A percentile compares a stretch with the other conserved stretches of the same genome.
phyloP scores from a whole-genome alignment of 192 early-diverging fungal genomes.

The Paraglomus occultum region DNA sequence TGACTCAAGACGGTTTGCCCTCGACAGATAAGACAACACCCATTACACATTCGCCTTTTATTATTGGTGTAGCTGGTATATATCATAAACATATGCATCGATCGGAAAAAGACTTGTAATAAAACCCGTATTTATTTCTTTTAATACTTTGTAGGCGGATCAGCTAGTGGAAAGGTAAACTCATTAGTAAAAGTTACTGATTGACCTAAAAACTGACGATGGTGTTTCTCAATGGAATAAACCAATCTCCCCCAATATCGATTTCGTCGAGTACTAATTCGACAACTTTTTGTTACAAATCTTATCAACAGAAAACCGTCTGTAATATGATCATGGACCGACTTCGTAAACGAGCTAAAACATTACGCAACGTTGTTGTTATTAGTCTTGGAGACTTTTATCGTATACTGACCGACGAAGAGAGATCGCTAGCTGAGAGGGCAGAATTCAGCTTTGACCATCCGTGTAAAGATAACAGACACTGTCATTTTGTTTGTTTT shows the following conservation, averaged over 20 bases:
- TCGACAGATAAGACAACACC: too few relatives aligned
- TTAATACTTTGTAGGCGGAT: too few relatives aligned
- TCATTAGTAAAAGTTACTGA: not conserved
- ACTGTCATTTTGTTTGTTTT: too few relatives aligned
- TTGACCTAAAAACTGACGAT: not conserved
- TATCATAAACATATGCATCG: too few relatives aligned
- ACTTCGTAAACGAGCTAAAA: conserved; percentile 31
- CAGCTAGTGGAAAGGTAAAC: conserved; percentile 47
- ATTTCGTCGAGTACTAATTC: not conserved
- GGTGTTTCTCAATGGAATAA: too few relatives aligned
- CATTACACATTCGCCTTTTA: conserved; percentile 36
- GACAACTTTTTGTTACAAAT: not conserved
- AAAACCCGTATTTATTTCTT: too few relatives aligned
- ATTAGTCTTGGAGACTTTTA: conserved; percentile 63
- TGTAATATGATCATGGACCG: conserved; percentile 42
- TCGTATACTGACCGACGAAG: conserved; percentile 46
- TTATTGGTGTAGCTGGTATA: conserved; percentile 56
- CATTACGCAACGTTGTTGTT: conserved; percentile 42
- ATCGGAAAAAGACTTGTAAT: too few relatives aligned
- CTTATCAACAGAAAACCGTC: conserved; percentile 33
- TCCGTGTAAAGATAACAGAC: conserved; percentile 37
- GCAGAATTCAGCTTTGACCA: conserved; percentile 61
- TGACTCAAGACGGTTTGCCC: too few relatives aligned
- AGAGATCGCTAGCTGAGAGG: conserved; percentile 40
- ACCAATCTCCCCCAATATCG: too few relatives aligned